A percentile compares a stretch with the other conserved stretches of the same genome.
Conservation (phyloP, 257 asterid species). For the Gardenia jasminoides region DNA sequence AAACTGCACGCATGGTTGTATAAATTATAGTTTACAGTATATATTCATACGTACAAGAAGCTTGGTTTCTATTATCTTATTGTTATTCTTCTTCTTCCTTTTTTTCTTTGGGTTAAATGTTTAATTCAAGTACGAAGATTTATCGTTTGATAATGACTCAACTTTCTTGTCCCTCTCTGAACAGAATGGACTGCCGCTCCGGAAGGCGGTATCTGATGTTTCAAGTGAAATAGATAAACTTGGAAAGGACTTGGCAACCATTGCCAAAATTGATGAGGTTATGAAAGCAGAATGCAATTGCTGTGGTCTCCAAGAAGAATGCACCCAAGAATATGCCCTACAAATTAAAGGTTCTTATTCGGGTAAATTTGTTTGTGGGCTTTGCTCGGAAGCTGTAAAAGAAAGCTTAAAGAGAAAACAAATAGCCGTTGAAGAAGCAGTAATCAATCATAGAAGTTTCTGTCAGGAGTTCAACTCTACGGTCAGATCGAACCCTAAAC, state of each 20-base stretch:
- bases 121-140: neutral
- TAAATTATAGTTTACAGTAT: too few relatives aligned
- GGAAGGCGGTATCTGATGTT: slow-evolving; percentile 32
- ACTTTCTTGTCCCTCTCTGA: neutral
- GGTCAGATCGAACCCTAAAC: slow-evolving; percentile 46
- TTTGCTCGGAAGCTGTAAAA: slow-evolving; percentile 54
- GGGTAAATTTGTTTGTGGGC: slow-evolving; percentile 63
- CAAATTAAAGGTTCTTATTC: slow-evolving; percentile 35
- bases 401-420: slow-evolving; percentile 20
- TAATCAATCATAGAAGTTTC: slow-evolving; percentile 30
- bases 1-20: too few relatives aligned
- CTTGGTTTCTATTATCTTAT: too few relatives aligned
- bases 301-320: slow-evolving; percentile 55
- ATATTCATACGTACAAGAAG: too few relatives aligned
- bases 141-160: neutral
- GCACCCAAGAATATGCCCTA: slow-evolving; percentile 37
- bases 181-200: slow-evolving; percentile 27
- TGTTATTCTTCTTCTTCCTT: neutral
- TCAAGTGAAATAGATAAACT: slow-evolving; percentile 27
- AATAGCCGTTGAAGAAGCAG: slow-evolving; percentile 38
- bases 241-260: slow-evolving; percentile 26
- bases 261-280: slow-evolving; percentile 21
- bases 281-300: slow-evolving; percentile 48
- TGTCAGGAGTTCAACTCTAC: slow-evolving; percentile 41
- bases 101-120: neutral